These are phyloP conservation scores for Acanthamoeba castellanii DNA, from an alignment of 208 protist genomes.

Conservation along the genomic window DNA sequence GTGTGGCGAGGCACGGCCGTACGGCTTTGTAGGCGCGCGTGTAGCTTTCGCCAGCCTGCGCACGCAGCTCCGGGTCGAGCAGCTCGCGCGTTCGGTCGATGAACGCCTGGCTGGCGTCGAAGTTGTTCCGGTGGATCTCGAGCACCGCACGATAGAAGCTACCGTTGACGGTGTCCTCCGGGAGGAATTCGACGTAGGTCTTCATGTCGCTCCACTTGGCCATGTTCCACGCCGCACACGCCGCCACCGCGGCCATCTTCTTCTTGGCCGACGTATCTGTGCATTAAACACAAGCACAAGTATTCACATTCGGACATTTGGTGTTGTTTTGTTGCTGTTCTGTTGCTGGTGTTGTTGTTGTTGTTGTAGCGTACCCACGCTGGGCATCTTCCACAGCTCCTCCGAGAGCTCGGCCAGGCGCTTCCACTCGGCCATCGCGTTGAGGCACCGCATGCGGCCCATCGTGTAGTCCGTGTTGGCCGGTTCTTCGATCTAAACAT, in stretches of 20 bases:
- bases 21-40: slow-evolving; percentile 96
- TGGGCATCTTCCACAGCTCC: slow-evolving; percentile 82
- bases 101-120: slow-evolving; percentile 78
- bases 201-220: slow-evolving; percentile 80
- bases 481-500: slow-evolving; percentile 89
- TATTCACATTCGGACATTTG: too few species aligned
- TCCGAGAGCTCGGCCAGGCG: slow-evolving; percentile 92
- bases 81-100: slow-evolving; percentile 93
- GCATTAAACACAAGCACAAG: neutral
- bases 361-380: neutral
- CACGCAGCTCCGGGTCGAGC: slow-evolving; percentile 96
- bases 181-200: slow-evolving; percentile 91
- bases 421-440: slow-evolving; percentile 96
- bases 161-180: slow-evolving; percentile 93
- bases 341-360: too few species aligned
- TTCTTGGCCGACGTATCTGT: slow-evolving; percentile 44
- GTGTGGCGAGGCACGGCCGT: neutral
- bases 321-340: too few species aligned
- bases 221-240: slow-evolving; percentile 97
- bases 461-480: slow-evolving; percentile 93
- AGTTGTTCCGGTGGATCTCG: slow-evolving; percentile 85
- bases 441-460: slow-evolving; percentile 97
- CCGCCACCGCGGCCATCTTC: slow-evolving; percentile 94
- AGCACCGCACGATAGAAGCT: slow-evolving; percentile 93
- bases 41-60: slow-evolving; percentile 98